Evolutionary conservation across 164 flowering plant species (phyloP).

Genomic region (Sedum album): DNA sequence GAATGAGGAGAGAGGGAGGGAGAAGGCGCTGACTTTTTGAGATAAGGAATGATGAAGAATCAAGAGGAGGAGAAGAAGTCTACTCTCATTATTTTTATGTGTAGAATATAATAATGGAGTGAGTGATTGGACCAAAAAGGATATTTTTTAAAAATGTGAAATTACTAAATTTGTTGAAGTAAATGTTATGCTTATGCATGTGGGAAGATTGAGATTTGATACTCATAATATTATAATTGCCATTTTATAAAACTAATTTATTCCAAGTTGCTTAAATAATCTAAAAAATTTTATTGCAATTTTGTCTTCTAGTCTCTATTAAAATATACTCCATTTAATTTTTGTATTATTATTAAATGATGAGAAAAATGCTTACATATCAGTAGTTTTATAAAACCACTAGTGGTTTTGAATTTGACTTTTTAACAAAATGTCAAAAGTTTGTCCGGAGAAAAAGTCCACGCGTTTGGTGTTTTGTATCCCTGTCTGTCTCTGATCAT

Average conservation of each 20-base stretch:
- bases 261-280: too few relatives aligned
- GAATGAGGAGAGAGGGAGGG: background rate
- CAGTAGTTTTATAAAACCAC: too few relatives aligned
- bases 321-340: too few relatives aligned
- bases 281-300: too few relatives aligned
- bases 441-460: background rate
- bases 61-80: background rate
- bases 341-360: too few relatives aligned
- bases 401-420: background rate
- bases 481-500: too few relatives aligned
- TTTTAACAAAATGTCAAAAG: background rate
- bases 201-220: background rate
- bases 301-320: too few relatives aligned
- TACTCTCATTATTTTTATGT: background rate
- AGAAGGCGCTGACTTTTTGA: slow-evolving; percentile 11
- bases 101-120: background rate
- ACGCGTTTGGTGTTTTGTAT: background rate
- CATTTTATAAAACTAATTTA: too few relatives aligned
- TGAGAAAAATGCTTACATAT: too few relatives aligned
- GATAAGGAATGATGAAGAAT: background rate
- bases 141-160: background rate
- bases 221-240: too few relatives aligned
- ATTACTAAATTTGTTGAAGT: background rate
- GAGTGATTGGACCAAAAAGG: background rate
- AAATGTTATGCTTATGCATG: background rate